phyloP scores from a whole-genome alignment of 305 asterid species.

The Vinca major region DNA sequence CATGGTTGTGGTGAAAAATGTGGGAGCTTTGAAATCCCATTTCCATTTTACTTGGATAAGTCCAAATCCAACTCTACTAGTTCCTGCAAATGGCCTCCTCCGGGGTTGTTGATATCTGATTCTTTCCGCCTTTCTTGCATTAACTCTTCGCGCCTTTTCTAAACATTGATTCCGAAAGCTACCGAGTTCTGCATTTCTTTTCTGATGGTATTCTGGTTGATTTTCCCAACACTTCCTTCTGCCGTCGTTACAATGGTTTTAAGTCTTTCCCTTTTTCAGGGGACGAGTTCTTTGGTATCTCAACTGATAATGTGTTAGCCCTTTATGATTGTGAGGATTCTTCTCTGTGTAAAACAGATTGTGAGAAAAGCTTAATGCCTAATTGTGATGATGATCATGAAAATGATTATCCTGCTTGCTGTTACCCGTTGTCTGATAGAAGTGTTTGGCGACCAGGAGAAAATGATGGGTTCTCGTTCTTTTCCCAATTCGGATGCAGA shows the following conservation, averaged over 20 bases:
- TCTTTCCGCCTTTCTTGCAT: conserved; percentile 43
- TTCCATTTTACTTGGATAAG: conserved; percentile 38
- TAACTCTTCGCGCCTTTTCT: conserved; percentile 38
- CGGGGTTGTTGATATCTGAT: conserved; percentile 14
- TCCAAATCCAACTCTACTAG: conserved; percentile 6
- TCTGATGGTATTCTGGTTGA: conserved; percentile 43
- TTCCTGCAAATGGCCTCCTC: neutral
- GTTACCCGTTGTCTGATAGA: conserved; percentile 47
- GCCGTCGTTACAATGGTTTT: conserved; percentile 48
- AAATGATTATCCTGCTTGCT: conserved; percentile 40
- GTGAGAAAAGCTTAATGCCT: conserved; percentile 35
- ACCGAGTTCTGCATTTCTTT: conserved; percentile 43
- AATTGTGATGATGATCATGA: conserved; percentile 30
- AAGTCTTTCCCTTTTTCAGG: conserved; percentile 37
- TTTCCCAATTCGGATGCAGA: conserved; percentile 46
- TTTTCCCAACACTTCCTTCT: conserved; percentile 40
- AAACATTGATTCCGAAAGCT: conserved; percentile 30
- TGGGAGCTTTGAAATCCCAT: conserved; percentile 36
- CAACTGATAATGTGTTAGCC: conserved; percentile 47
- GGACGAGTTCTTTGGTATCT: conserved; percentile 34
- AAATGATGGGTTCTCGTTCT: conserved; percentile 27
- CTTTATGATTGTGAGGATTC: conserved; percentile 67
- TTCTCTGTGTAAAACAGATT: conserved; percentile 43
- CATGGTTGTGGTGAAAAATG: conserved; percentile 26
- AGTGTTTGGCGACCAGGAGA: conserved; percentile 34